These are phyloP conservation scores for Puccinia horiana DNA, from an alignment of 1,284 basidiomycete genomes.

Conservation along the genomic window DNA sequence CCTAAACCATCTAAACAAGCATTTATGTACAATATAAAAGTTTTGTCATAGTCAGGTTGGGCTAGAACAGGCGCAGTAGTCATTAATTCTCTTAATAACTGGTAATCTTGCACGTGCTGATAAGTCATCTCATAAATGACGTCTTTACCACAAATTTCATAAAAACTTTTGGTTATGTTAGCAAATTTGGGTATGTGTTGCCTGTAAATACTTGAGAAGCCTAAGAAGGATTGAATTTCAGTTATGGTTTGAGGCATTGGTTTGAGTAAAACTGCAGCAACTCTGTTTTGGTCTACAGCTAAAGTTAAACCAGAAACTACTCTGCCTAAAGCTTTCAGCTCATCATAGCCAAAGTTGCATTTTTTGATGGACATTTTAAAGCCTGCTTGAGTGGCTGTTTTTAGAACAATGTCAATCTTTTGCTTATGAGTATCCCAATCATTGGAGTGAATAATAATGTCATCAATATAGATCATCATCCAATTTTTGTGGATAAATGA, in stretches of 20 bases:
- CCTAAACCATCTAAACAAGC: no score
- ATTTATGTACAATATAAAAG: no score
- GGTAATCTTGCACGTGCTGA: no score
- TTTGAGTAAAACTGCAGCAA: slow-evolving; percentile 60
- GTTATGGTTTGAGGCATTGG: slow-evolving; percentile 58
- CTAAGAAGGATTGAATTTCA: neutral
- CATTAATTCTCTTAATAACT: no score
- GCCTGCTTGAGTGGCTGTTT: neutral
- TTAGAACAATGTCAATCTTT: neutral
- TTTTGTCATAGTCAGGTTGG: neutral
- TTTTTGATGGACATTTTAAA: neutral
- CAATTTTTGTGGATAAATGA: neutral
- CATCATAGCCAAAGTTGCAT: neutral
- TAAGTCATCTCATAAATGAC: no score
- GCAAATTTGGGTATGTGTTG: neutral
- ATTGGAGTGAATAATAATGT: no score
- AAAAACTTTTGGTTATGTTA: no score
- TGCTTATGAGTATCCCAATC: neutral
- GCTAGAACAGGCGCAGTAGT: no score
- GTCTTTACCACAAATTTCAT: no score
- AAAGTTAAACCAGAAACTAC: slow-evolving; percentile 58
- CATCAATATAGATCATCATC: neutral
- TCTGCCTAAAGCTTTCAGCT: slow-evolving; percentile 57
- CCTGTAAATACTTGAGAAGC: neutral
- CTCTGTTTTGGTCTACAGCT: slow-evolving; percentile 61